Evolutionary conservation across 208 protist genomes (phyloP).

Genomic region (Leishmania mexicana): DNA sequence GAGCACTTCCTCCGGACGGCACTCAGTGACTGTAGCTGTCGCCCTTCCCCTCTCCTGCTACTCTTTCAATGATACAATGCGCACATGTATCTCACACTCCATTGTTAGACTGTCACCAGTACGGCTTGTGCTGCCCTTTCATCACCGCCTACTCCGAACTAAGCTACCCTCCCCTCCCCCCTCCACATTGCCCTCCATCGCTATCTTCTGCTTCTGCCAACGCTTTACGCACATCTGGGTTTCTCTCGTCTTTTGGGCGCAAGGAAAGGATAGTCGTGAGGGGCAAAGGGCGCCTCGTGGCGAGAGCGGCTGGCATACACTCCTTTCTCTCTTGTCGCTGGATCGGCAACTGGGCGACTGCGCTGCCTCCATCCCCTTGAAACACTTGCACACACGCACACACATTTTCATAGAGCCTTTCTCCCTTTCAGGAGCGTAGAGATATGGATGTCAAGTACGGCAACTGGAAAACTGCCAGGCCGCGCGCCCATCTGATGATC

Average conservation of each 20-base stretch:
- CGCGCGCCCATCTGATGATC: slow-evolving; percentile 50
- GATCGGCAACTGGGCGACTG: background rate
- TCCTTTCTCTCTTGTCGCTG: background rate
- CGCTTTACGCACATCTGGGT: background rate
- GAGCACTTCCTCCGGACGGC: background rate
- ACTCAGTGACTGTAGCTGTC: background rate
- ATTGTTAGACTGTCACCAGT: background rate
- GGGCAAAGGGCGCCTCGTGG: background rate
- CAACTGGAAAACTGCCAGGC: slow-evolving; percentile 38
- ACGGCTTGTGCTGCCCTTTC: background rate
- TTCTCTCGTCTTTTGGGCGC: background rate
- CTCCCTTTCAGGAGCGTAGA: background rate
- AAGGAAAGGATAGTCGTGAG: background rate
- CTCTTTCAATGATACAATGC: background rate
- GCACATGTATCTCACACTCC: background rate
- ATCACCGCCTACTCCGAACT: background rate
- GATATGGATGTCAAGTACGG: slow-evolving; percentile 15
- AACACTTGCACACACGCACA: slow-evolving; percentile 7
- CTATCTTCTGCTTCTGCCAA: background rate
- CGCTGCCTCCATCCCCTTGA: background rate
- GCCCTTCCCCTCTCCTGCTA: background rate
- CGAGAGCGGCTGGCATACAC: background rate
- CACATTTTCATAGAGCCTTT: background rate
- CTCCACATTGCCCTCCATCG: background rate
- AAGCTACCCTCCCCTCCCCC: no score